A percentile compares a stretch with the other conserved stretches of the same genome.
Evolutionary conservation across 129 eudicot species (phyloP).

Genomic region (Dittrichia graveolens): DNA sequence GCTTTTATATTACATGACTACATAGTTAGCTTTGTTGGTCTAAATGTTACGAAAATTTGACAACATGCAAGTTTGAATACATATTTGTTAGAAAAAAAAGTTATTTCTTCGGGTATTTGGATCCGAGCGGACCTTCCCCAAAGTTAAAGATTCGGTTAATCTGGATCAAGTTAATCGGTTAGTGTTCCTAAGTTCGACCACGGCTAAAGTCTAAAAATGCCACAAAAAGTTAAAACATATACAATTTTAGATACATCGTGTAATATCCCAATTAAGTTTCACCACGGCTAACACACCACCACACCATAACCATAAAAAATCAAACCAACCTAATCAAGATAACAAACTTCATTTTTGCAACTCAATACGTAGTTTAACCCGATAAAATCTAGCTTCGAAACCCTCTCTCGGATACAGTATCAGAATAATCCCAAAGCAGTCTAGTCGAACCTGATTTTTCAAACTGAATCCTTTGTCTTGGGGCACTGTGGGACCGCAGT

Average conservation of each 20-base stretch:
- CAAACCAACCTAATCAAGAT: constrained; percentile 21
- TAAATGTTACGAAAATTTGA: too few species aligned
- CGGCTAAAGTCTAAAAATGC: too few species aligned
- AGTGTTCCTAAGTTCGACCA: too few species aligned
- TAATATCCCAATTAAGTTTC: constrained; percentile 16
- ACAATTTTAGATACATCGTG: constrained; percentile 15
- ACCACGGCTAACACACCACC: constrained; percentile 23
- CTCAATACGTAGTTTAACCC: constrained; percentile 5
- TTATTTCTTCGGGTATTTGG: too few species aligned
- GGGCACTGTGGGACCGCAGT: constrained; percentile 82
- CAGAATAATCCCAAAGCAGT: constrained; percentile 56
- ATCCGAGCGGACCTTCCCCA: too few species aligned
- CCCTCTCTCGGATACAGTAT: constrained; percentile 60
- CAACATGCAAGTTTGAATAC: too few species aligned
- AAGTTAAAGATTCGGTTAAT: too few species aligned
- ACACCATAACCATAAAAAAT: constrained; percentile 6
- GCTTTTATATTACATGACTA: too few species aligned
- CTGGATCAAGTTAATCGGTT: too few species aligned
- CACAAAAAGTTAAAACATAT: constrained; percentile 5
- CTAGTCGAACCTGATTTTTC: constrained; percentile 47
- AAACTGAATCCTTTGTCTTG: constrained; percentile 61
- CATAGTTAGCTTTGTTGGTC: too few species aligned
- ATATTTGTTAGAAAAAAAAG: too few species aligned
- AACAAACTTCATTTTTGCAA: constrained; percentile 22
- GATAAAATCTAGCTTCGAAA: constrained; percentile 29